phyloP scores from a whole-genome alignment of 208 protist genomes.

The Jaenimonas drosophilae region DNA sequence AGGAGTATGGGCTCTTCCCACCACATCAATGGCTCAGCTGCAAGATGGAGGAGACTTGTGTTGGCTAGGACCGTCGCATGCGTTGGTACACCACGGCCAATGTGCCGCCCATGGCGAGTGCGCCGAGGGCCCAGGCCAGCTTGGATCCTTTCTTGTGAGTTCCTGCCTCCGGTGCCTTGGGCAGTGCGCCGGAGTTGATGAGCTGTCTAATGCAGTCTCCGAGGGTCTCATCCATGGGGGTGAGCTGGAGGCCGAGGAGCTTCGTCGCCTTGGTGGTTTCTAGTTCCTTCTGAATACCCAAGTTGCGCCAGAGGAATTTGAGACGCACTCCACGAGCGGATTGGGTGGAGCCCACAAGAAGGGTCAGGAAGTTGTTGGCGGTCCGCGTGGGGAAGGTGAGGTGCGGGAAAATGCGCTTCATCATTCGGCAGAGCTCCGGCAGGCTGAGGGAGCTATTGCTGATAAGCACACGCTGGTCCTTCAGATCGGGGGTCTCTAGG shows the following conservation, averaged over 20 bases:
- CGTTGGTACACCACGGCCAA: neutral
- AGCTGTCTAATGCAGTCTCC: conserved; percentile 56
- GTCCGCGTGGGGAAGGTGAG: conserved; percentile 68
- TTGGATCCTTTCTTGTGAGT: no score
- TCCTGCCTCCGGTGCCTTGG: neutral
- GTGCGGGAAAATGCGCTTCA: conserved; percentile 68
- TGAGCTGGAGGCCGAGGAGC: conserved; percentile 63
- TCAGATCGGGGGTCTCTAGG: conserved; percentile 49
- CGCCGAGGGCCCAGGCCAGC: no score
- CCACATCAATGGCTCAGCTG: neutral
- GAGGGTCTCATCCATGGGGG: conserved; percentile 66
- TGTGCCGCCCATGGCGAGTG: neutral
- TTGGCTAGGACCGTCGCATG: neutral
- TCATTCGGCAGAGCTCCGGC: conserved; percentile 51
- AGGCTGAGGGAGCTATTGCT: conserved; percentile 66
- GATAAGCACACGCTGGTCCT: conserved; percentile 81
- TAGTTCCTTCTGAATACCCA: conserved; percentile 69
- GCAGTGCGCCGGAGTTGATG: conserved; percentile 38
- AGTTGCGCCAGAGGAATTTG: conserved; percentile 70
- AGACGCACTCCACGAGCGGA: conserved; percentile 21
- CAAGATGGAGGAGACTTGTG: neutral
- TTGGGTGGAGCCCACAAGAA: conserved; percentile 41
- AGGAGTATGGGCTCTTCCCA: no score
- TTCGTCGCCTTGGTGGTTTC: conserved; percentile 40
- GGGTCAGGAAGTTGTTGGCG: conserved; percentile 69